These are phyloP conservation scores for Aspergillus transmontanensis DNA, from an alignment of 2,329 filamentous ascomycete genomes.

Conservation along the genomic window DNA sequence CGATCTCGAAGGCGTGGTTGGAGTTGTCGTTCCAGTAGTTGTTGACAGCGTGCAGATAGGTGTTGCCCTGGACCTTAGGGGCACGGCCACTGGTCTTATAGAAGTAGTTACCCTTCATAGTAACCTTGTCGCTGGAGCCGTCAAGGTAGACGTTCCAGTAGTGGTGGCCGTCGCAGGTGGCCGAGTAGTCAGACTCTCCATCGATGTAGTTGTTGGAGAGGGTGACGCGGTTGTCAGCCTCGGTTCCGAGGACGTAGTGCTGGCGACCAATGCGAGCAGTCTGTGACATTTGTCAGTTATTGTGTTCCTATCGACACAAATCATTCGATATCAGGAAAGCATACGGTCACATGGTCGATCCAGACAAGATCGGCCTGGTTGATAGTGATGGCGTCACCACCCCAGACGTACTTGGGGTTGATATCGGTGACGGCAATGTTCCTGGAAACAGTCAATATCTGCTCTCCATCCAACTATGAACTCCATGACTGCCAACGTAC, in stretches of 20 bases:
- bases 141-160: constrained; percentile 64
- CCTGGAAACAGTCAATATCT: constrained; percentile 1
- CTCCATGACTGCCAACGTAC: constrained; percentile 46
- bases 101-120: constrained; percentile 64
- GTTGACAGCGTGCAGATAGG: constrained; percentile 61
- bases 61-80: constrained; percentile 60
- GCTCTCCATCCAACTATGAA: constrained; percentile 28
- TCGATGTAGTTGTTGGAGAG: constrained; percentile 64
- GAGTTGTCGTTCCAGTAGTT: constrained; percentile 62
- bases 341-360: constrained; percentile 45
- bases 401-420: constrained; percentile 62
- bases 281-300: constrained; percentile 39
- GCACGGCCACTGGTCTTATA: constrained; percentile 60
- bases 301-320: constrained; percentile 19
- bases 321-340: constrained; percentile 46
- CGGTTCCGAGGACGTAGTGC: constrained; percentile 61
- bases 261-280: constrained; percentile 62
- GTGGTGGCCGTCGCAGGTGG: constrained; percentile 60
- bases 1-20: constrained; percentile 60
- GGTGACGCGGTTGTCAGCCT: constrained; percentile 57
- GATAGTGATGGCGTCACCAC: constrained; percentile 60
- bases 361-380: constrained; percentile 47
- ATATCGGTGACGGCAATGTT: constrained; percentile 60
- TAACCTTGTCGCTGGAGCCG: constrained; percentile 59
- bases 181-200: constrained; percentile 56